These are phyloP conservation scores for Hypoxylon perforatum DNA, from an alignment of 495 filamentous ascomycete genomes.

Conservation along the genomic window DNA sequence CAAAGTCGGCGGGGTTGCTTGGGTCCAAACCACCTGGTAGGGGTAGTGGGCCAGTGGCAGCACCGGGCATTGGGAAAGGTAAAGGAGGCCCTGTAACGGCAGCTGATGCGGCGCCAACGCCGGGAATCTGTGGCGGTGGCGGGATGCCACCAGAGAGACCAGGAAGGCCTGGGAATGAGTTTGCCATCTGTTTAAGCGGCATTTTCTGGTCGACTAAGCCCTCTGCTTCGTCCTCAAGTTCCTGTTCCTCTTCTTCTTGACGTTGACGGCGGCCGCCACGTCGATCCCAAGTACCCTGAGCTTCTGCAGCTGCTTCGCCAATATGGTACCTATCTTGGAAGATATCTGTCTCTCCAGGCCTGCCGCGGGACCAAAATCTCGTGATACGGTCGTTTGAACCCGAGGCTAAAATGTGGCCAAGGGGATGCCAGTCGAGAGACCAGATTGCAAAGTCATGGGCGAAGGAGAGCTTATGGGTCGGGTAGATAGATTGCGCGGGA, in stretches of 20 bases:
- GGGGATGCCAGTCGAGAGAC: constrained; percentile 96
- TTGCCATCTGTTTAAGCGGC: constrained; percentile 63
- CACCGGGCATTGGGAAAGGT: constrained; percentile 54
- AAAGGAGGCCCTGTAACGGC: constrained; percentile 44
- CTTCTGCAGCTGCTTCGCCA: constrained; percentile 91
- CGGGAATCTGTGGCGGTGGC: constrained; percentile 52
- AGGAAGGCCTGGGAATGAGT: constrained; percentile 56
- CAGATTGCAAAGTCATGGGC: constrained; percentile 95
- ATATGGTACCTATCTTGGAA: constrained; percentile 94
- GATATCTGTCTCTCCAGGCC: constrained; percentile 85
- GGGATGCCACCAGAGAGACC: constrained; percentile 54
- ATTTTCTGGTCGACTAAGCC: constrained; percentile 95
- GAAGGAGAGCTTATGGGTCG: constrained; percentile 83
- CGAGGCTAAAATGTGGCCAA: constrained; percentile 97
- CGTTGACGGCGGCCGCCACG: constrained; percentile 80
- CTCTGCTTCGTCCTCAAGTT: constrained; percentile 91
- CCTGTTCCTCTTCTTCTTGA: constrained; percentile 92
- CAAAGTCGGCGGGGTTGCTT: constrained; percentile 72
- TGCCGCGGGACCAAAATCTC: constrained; percentile 90
- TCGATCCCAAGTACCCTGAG: constrained; percentile 90
- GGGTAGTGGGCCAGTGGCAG: constrained; percentile 59
- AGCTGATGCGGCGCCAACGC: constrained; percentile 60
- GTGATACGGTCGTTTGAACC: constrained; percentile 97
- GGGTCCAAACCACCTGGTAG: constrained; percentile 63
- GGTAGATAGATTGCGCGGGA: constrained; percentile 86